Conservation (phyloP, 2,329 filamentous ascomycete genomes). For the Scytalidium sp. region DNA sequence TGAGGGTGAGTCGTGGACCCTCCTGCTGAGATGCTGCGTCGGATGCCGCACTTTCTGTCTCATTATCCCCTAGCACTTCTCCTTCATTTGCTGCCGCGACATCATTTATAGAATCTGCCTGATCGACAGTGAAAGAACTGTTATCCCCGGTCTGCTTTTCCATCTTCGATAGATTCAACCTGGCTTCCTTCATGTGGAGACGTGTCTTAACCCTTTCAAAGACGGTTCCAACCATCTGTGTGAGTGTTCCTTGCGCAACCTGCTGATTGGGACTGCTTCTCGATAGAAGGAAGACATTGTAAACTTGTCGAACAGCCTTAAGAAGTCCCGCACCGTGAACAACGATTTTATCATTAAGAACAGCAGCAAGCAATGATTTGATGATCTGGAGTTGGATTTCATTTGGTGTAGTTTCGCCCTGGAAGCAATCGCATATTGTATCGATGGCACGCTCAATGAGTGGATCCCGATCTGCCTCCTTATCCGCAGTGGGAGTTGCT, state of each 20-base stretch:
- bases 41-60: conserved; percentile 12
- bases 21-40: conserved; percentile 29
- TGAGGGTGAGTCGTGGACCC: conserved; percentile 58
- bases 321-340: conserved; percentile 94
- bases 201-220: conserved; percentile 91
- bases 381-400: conserved; percentile 98
- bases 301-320: conserved; percentile 95
- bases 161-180: conserved; percentile 47
- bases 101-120: conserved; percentile 22
- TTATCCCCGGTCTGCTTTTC: conserved; percentile 23
- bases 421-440: conserved; percentile 98
- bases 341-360: conserved; percentile 97
- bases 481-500: conserved; percentile 36
- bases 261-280: conserved; percentile 94
- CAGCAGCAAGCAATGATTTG: conserved; percentile 91
- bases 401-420: conserved; percentile 87
- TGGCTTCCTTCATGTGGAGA: conserved; percentile 81
- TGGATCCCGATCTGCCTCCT: conserved; percentile 52
- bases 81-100: conserved; percentile 14
- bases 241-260: conserved; percentile 92
- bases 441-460: conserved; percentile 97
- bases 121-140: conserved; percentile 28
- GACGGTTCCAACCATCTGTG: conserved; percentile 97
- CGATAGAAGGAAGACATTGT: conserved; percentile 97
- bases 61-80: conserved; percentile 20